phyloP scores from a whole-genome alignment of 495 filamentous ascomycete species.

The Penicillium daleae region DNA sequence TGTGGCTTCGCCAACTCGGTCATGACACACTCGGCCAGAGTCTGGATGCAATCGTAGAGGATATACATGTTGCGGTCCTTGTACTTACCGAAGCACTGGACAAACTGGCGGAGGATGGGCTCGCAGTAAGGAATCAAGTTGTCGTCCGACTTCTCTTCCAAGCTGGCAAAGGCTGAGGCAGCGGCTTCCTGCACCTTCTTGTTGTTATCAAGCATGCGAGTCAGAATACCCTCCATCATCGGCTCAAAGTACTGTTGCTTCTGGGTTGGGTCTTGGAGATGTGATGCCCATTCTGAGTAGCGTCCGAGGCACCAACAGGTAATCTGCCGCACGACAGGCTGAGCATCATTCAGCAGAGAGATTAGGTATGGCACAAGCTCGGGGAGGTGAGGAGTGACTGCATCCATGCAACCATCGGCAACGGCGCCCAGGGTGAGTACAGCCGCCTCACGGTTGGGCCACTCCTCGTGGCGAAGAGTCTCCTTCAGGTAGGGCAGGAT shows the following conservation, averaged over 20 bases:
- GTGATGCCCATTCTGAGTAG: constrained; percentile 92
- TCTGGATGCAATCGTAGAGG: constrained; percentile 98
- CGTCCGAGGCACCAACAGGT: constrained; percentile 97
- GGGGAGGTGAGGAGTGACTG: constrained; percentile 87
- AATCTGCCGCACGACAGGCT: constrained; percentile 95
- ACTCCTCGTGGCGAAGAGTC: constrained; percentile 85
- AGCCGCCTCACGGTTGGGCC: constrained; percentile 91
- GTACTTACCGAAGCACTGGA: constrained; percentile 88
- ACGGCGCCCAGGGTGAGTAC: constrained; percentile 95
- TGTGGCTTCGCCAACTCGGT: constrained; percentile 75
- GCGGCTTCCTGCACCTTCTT: constrained; percentile 98
- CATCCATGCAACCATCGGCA: constrained; percentile 90
- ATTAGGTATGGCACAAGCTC: constrained; percentile 91
- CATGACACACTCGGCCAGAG: constrained; percentile 89
- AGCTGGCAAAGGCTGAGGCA: constrained; percentile 92
- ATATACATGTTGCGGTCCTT: constrained; percentile 99
- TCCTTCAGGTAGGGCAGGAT: constrained; percentile 91
- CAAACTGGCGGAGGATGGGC: constrained; percentile 91
- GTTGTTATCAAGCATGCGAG: constrained; percentile 92
- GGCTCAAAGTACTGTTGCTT: constrained; percentile 84
- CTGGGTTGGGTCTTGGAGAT: constrained; percentile 65
- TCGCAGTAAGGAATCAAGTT: constrained; percentile 81
- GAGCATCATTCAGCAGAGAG: constrained; percentile 77
- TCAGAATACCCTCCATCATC: constrained; percentile 96
- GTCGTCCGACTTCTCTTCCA: constrained; percentile 90